These are phyloP conservation scores for Chytridiales sp. DNA, from an alignment of 371 early-diverging fungal genomes.

Conservation along the genomic window DNA sequence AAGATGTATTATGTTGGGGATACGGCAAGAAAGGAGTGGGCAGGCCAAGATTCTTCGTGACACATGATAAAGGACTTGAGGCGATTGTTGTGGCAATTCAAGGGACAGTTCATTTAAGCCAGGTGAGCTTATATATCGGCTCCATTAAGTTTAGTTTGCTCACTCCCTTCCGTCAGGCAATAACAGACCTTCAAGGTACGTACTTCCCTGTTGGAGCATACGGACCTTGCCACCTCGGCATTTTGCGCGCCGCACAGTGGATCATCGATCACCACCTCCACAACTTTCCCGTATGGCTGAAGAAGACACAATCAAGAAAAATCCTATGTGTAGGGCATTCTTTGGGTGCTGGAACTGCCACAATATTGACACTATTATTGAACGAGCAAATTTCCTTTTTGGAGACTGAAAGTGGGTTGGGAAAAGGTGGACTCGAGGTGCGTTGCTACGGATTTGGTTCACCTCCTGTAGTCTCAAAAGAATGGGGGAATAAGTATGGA, in stretches of 20 bases:
- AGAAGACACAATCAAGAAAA: too few relatives aligned
- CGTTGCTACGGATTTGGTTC: slow-evolving; percentile 3
- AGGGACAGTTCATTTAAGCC: slow-evolving; percentile 8
- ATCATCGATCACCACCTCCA: slow-evolving; percentile 11
- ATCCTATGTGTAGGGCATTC: slow-evolving; percentile 10
- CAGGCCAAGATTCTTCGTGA: slow-evolving; percentile 3
- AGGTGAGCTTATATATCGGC: not conserved
- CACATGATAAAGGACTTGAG: not conserved
- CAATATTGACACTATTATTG: slow-evolving; percentile 2
- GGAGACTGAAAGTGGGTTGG: not conserved
- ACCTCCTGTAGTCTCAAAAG: slow-evolving; percentile 9
- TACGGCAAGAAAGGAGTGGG: slow-evolving; percentile 7
- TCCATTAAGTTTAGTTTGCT: not conserved
- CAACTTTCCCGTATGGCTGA: too few relatives aligned
- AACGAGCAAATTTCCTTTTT: not conserved
- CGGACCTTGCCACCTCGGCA: slow-evolving; percentile 9
- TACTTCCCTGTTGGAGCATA: slow-evolving; percentile 4
- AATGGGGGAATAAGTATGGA: slow-evolving; percentile 2
- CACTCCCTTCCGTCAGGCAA: not conserved
- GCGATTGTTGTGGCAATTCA: slow-evolving; percentile 13
- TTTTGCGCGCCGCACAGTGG: slow-evolving; percentile 11
- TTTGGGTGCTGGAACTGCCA: slow-evolving; percentile 4
- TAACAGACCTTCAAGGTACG: slow-evolving; percentile 9
- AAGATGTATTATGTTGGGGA: slow-evolving; percentile 6
- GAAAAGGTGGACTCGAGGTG: not conserved